Percentiles rank a stretch among this genome's conserved stretches.
phyloP scores from a whole-genome alignment of 2,329 filamentous ascomycete species.

The Aspergillus terreus region DNA sequence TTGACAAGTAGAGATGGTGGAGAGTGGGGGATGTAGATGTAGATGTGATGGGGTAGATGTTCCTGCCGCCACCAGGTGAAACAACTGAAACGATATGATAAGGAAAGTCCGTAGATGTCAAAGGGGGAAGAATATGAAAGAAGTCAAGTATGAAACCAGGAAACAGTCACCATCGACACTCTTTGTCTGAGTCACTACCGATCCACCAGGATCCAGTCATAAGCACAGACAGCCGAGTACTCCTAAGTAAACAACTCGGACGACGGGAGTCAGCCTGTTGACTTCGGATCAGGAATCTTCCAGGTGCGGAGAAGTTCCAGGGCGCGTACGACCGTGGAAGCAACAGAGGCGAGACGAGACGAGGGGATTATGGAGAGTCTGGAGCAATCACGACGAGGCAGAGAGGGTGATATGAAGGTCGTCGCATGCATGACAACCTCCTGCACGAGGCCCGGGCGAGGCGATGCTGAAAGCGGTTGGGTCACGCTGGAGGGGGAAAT shows the following conservation, averaged over 20 bases:
- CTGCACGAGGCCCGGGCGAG: slow-evolving; percentile 11
- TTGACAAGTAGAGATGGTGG: not conserved
- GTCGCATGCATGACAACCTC: slow-evolving; percentile 3
- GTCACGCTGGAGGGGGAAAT: slow-evolving; percentile 7
- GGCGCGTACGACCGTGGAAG: too few species aligned
- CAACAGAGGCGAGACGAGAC: too few species aligned
- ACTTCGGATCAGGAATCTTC: not conserved
- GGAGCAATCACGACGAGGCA: not conserved
- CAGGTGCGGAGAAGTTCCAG: too few species aligned
- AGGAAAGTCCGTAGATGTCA: not conserved
- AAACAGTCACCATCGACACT: slow-evolving; percentile 1
- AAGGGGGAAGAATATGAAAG: not conserved
- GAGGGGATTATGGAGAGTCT: not conserved
- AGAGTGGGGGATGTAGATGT: not conserved
- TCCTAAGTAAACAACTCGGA: not conserved
- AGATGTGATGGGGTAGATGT: not conserved
- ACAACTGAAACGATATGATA: not conserved
- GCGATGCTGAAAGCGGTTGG: slow-evolving; percentile 9
- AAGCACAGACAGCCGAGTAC: not conserved
- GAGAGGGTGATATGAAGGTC: not conserved
- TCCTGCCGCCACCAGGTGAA: not conserved
- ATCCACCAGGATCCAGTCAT: slow-evolving; percentile 7
- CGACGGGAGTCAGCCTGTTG: not conserved
- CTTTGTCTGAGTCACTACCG: slow-evolving; percentile 11
- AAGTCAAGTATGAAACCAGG: slow-evolving; percentile 2